Evolutionary conservation across 306 rosid genomes (phyloP).

Genomic region (Cicer judaicum): DNA sequence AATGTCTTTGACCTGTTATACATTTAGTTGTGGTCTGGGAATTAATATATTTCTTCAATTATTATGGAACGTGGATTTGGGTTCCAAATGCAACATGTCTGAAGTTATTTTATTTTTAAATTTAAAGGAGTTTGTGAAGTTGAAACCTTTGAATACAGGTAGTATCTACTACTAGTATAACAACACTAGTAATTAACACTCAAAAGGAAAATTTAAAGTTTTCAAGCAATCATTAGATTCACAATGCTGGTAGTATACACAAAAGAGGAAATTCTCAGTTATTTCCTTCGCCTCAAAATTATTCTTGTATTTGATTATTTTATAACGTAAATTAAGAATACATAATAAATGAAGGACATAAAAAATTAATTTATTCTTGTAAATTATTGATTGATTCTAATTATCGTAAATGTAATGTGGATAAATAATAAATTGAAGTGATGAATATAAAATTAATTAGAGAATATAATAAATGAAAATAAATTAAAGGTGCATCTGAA

Average conservation of each 20-base stretch:
- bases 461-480: no score
- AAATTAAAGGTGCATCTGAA: no score
- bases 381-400: no score
- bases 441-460: no score
- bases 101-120: background rate
- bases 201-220: background rate
- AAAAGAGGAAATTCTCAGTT: no score
- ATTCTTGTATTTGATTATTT: no score
- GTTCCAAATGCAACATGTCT: background rate
- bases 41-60: slow-evolving; percentile 4
- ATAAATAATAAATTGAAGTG: no score
- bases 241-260: background rate
- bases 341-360: no score
- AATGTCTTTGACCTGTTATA: slow-evolving; percentile 6
- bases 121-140: background rate
- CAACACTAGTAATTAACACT: background rate
- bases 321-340: no score
- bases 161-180: background rate
- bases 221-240: background rate
- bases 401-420: no score
- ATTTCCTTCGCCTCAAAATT: no score
- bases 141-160: background rate
- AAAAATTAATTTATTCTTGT: no score
- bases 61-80: background rate
- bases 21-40: slow-evolving; percentile 22